Evolutionary conservation across 345 rosid species (phyloP).

Genomic region (Salix koriyanagi): DNA sequence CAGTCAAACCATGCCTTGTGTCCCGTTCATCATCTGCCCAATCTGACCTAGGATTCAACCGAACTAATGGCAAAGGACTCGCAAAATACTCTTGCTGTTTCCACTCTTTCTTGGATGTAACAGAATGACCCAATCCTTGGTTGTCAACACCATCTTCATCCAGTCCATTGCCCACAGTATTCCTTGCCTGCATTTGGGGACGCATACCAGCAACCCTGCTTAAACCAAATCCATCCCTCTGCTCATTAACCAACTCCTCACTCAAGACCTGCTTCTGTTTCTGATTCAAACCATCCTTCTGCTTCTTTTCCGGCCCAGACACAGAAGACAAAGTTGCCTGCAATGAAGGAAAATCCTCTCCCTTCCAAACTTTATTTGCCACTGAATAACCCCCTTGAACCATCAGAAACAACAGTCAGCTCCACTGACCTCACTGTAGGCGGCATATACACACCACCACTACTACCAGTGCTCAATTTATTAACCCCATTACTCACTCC

Average conservation of each 20-base stretch:
- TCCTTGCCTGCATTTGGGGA: constrained; percentile 52
- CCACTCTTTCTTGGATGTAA: constrained; percentile 37
- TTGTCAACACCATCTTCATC: constrained; percentile 38
- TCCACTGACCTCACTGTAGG: constrained; percentile 44
- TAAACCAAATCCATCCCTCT: constrained; percentile 28
- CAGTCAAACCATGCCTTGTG: constrained; percentile 62
- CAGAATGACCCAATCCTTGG: constrained; percentile 34
- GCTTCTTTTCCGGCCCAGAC: constrained; percentile 58
- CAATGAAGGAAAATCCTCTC: constrained; percentile 94
- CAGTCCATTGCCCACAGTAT: constrained; percentile 30
- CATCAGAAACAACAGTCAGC: constrained; percentile 27
- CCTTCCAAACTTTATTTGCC: constrained; percentile 71
- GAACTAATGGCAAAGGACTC: constrained; percentile 72
- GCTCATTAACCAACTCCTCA: constrained; percentile 44
- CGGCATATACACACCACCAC: constrained; percentile 41
- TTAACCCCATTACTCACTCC: constrained; percentile 36
- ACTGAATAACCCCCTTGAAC: constrained; percentile 21
- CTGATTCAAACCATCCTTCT: constrained; percentile 59
- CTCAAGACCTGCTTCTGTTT: constrained; percentile 55
- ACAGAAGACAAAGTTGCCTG: constrained; percentile 62
- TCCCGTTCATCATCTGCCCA: constrained; percentile 99
- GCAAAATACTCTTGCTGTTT: constrained; percentile 61
- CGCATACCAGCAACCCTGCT: constrained; percentile 53
- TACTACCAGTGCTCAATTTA: constrained; percentile 25
- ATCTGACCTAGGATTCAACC: constrained; percentile 82